Evolutionary conservation across 2,329 filamentous ascomycete species (phyloP), one percentile per base, ranked within the genome.

Genomic region (Monosporascus sp.): DNA sequence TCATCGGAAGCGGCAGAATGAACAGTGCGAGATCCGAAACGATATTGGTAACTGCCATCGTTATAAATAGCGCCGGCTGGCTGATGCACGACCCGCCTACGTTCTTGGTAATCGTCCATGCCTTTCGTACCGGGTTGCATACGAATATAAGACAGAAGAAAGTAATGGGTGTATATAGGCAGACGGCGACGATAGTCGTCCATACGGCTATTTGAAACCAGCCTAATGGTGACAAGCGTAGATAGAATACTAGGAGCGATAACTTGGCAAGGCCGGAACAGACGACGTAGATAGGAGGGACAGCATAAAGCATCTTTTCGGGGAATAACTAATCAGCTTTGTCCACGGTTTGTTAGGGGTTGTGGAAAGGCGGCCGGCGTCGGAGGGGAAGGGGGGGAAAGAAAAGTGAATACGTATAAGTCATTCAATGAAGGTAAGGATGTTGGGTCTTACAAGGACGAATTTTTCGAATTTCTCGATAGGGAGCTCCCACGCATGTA

Each of bases 1-100:
- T 61, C 15, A 72, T 68, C 4, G 66, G 67, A 48, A 74, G 67
- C 2, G 73, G 73, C 3, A 76, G 59, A 3, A 65, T 59, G 49
- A 71, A 71, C 25, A 72, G 69, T 18, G 72, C 49, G 9, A 75
- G 39, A 58, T 75, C 70, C 15, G 72, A 74, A 31, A 70, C 37
- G 47, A 74, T 71, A 57, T 73, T 72, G 17, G 72, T 59, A 6
- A 66, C 68, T 0, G 72, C 70, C 49, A 72, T 72, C 42, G 65
- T 61, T n/a, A 75, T 65, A 57, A 74, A 74, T 55, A 74, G 70
- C 11, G 69, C 60, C 36, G 70, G 68, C 49, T 72, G 69, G 48
- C 70, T 57, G 48, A 75, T 64, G 58, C 73, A 76, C 39, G n/a
- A 15, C 31, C 34, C 47, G 17, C 25, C 20, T n/a, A 22, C 60